These are phyloP conservation scores for Scytalidium lignicola DNA, from an alignment of 2,329 filamentous ascomycete genomes.

Conservation along the genomic window DNA sequence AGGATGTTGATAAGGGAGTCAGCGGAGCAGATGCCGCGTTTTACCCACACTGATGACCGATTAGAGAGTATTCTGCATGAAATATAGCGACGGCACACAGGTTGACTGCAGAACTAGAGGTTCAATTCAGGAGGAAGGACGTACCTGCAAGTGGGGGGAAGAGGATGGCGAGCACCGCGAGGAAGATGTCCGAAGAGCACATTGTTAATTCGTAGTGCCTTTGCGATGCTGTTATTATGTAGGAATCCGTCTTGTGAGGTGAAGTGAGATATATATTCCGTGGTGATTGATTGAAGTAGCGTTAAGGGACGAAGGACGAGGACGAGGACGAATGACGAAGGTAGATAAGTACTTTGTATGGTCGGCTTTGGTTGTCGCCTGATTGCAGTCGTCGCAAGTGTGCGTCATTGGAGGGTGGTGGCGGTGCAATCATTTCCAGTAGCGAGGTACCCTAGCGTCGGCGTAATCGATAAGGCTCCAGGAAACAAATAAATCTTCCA, in stretches of 20 bases:
- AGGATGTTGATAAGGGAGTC: conserved; percentile 95
- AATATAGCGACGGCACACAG: background rate
- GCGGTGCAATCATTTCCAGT: background rate
- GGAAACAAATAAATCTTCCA: background rate
- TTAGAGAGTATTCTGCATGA: background rate
- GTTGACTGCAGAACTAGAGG: background rate
- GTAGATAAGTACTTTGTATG: background rate
- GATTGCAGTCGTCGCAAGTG: background rate
- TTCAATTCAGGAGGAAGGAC: conserved; percentile 17
- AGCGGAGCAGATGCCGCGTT: conserved; percentile 84
- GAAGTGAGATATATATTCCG: too few species aligned
- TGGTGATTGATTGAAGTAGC: background rate
- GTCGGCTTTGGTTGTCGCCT: background rate
- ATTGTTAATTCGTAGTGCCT: conserved; percentile 31
- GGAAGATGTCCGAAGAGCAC: conserved; percentile 58
- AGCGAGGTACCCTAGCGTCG: background rate
- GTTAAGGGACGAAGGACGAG: background rate
- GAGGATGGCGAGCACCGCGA: conserved; percentile 59
- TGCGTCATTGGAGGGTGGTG: background rate
- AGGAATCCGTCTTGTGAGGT: too few species aligned
- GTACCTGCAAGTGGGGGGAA: conserved; percentile 62
- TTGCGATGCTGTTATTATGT: background rate
- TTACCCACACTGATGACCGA: conserved; percentile 80
- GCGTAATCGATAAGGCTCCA: conserved; percentile 3
- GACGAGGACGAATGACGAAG: background rate